These are phyloP conservation scores for Neonectria punicea DNA, from an alignment of 2,329 filamentous ascomycete species.

Conservation along the genomic window DNA sequence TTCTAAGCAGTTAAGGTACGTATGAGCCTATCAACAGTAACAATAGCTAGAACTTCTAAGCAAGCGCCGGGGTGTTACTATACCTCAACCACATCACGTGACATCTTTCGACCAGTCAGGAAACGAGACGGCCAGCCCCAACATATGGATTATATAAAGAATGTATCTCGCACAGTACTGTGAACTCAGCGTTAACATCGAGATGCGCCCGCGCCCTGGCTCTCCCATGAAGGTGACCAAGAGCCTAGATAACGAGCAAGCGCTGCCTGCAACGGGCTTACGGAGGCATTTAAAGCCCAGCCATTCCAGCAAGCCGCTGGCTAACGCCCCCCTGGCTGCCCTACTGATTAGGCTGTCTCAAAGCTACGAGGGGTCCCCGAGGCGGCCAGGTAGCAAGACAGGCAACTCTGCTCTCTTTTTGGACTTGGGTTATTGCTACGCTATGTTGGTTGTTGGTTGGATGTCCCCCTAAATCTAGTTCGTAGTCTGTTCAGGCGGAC, in stretches of 20 bases:
- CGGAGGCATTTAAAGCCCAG: slow-evolving; percentile 13
- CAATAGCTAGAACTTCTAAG: too few species aligned
- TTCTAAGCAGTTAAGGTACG: too few species aligned
- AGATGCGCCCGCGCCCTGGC: slow-evolving; percentile 15
- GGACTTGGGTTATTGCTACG: slow-evolving; percentile 12
- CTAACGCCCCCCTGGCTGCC: not conserved
- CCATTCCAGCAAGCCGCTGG: slow-evolving; percentile 12
- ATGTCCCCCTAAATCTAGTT: slow-evolving; percentile 14
- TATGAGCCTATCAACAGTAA: too few species aligned
- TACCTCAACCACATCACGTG: not conserved
- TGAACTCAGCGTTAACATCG: slow-evolving; percentile 13
- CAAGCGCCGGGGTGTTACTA: too few species aligned
- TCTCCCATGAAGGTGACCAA: slow-evolving; percentile 13
- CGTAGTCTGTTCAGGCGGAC: slow-evolving; percentile 9
- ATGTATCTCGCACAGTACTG: slow-evolving; percentile 16
- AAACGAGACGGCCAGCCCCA: not conserved
- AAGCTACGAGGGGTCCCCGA: slow-evolving; percentile 7
- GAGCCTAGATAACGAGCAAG: slow-evolving; percentile 15
- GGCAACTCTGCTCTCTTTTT: slow-evolving; percentile 14
- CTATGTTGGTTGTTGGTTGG: slow-evolving; percentile 13
- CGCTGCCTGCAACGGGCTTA: slow-evolving; percentile 14
- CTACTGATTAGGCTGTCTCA: slow-evolving; percentile 14
- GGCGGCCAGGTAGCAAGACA: slow-evolving; percentile 12
- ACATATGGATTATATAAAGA: too few species aligned
- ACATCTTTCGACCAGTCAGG: not conserved